phyloP scores from a whole-genome alignment of 106 monocot genomes.

The Chionographis japonica region DNA sequence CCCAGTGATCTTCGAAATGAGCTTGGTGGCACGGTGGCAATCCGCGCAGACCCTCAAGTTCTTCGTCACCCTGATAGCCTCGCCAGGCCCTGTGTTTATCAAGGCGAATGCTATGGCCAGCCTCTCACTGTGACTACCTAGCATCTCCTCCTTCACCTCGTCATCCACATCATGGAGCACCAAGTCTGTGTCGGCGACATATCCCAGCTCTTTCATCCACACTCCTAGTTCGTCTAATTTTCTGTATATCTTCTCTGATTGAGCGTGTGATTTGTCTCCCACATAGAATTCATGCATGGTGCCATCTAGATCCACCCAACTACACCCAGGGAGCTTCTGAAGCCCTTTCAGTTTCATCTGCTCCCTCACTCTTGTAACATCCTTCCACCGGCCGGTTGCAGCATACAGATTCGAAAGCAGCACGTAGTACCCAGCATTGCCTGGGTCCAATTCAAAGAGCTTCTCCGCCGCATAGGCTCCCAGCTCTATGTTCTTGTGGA shows the following conservation, averaged over 20 bases:
- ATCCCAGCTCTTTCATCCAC: too few relatives aligned
- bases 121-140: too few relatives aligned
- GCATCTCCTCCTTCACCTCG: too few relatives aligned
- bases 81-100: too few relatives aligned
- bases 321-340: slow-evolving; percentile 12
- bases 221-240: too few relatives aligned
- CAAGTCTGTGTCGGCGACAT: too few relatives aligned
- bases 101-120: too few relatives aligned
- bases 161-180: too few relatives aligned
- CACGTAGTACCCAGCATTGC: slow-evolving; percentile 5
- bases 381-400: slow-evolving; percentile 3
- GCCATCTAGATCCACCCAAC: slow-evolving; percentile 18
- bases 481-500: slow-evolving; percentile 10
- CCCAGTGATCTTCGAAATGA: neutral
- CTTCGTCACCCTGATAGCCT: too few relatives aligned
- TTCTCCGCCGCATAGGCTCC: slow-evolving; percentile 12
- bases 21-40: too few relatives aligned
- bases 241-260: neutral
- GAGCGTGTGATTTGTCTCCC: slow-evolving; percentile 11
- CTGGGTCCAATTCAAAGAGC: slow-evolving; percentile 13
- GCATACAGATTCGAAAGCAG: slow-evolving; percentile 13
- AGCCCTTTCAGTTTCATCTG: slow-evolving; percentile 9
- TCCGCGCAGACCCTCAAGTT: too few relatives aligned
- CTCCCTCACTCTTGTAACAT: slow-evolving; percentile 6
- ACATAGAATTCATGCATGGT: slow-evolving; percentile 9